A percentile compares a stretch with the other conserved stretches of the same genome.
These are phyloP conservation scores for Phytopythium kandeliae DNA, from an alignment of 352 stramenopile genomes.

Conservation along the genomic window DNA sequence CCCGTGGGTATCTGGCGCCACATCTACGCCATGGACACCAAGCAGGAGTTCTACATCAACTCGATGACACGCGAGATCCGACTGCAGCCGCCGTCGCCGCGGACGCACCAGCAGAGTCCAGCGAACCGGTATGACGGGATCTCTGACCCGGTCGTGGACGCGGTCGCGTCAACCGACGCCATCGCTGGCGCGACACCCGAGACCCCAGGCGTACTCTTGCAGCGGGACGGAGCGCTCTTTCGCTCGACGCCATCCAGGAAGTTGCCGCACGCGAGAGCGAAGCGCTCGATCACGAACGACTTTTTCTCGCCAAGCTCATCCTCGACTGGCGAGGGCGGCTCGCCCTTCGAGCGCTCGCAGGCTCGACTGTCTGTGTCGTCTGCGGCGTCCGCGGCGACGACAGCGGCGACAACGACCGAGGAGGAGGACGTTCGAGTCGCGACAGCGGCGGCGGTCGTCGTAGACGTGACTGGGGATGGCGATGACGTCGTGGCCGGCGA, in stretches of 20 bases:
- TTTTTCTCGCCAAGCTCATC: slow-evolving; percentile 41
- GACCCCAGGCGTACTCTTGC: background rate
- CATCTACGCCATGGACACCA: slow-evolving; percentile 51
- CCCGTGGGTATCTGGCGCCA: slow-evolving; percentile 60
- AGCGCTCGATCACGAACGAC: slow-evolving; percentile 28
- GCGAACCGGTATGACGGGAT: slow-evolving; percentile 49
- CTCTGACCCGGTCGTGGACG: slow-evolving; percentile 13
- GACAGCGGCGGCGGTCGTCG: background rate
- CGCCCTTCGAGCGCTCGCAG: background rate
- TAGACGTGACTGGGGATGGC: background rate
- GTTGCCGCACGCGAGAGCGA: slow-evolving; percentile 14
- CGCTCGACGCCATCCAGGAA: slow-evolving; percentile 13
- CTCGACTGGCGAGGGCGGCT: slow-evolving; percentile 4
- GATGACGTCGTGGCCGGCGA: background rate
- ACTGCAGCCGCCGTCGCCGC: slow-evolving; percentile 39
- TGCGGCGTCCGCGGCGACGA: background rate
- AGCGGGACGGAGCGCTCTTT: slow-evolving; percentile 7
- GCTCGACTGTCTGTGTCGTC: background rate
- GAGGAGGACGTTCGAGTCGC: background rate
- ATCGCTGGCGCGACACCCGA: slow-evolving; percentile 4
- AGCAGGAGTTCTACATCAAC: slow-evolving; percentile 77
- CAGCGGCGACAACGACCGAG: background rate
- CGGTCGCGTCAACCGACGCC: slow-evolving; percentile 6
- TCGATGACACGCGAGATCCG: slow-evolving; percentile 71
- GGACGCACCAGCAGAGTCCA: slow-evolving; percentile 45